Evolutionary conservation across 441 rosid species (phyloP), one percentile per base, ranked within the genome.

Genomic region (Pelargonium cotyledonis): DNA sequence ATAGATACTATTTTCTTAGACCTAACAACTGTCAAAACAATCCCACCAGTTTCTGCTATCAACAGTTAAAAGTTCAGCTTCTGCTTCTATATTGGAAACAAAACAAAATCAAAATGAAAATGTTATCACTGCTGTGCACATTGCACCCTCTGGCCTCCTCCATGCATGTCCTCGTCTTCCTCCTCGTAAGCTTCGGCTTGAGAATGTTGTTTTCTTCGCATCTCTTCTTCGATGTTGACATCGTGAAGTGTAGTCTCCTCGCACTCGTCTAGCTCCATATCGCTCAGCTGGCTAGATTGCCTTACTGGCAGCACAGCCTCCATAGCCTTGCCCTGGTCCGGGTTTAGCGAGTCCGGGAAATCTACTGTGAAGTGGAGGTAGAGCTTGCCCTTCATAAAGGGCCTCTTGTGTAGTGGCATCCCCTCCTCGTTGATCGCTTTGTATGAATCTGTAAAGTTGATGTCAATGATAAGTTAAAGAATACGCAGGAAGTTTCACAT

Each of bases 191-290:
- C 97, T 82, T 89, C 97, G 66, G 84, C 87, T 19, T 53, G 58
- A 12, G 86, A 83, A 19, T 80, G 83, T 10, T 89, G 92, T 72
- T 87, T 91, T 76, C 96, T 71, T 60, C 90, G 75, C 96, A 88
- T 91, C 80, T 91, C 99, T 60, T 88, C 96, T 73, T 94, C 99
- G 0, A 87, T 84, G 83, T 91, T 90, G 5, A 91, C 16, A 19
- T 53, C 58, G 58, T 53, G 58, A 16, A 53, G 58, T 7, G 58
- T 53, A 1, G 58, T 53, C 97, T 94, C 99, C 73, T 94, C 99
- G 0, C 99, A 91, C 70, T 94, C 99, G 43, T 91, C 99, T 65
- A 94, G 77, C 73, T 94, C 99, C 97, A 91, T 91, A 60, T 91
- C 96, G 0, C 86, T 86, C 44, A 91, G 75, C 78, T 79, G 88